Evolutionary conservation across 192 early-diverging fungal species (phyloP), one percentile per base, ranked within the genome.

Genomic region (Coemansia sp.): DNA sequence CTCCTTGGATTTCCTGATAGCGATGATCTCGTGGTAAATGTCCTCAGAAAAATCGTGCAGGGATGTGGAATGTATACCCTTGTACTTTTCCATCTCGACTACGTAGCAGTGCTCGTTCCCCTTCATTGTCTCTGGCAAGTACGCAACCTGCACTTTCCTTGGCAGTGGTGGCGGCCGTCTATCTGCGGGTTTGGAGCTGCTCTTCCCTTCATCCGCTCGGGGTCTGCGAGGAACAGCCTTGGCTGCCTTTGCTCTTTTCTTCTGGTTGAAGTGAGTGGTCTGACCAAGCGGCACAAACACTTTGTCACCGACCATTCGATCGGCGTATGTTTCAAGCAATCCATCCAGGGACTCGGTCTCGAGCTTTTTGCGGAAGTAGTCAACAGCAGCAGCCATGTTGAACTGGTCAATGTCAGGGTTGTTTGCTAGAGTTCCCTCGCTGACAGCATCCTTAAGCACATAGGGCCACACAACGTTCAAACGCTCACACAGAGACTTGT

Each of bases 391-490:
- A 3, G 14, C 7, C n/a, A 60, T 14, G 29, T 80, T 62, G 40
- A 74, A 70, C 11, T 41, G 33, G 8, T 60, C 55, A 25, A 70
- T 10, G 14, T 65, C 64, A 0, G 64, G 57, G 20, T 53, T 17
- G 38, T 80, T 64, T 0, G 11, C 29, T 34, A 80, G 40, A 15
- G 34, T 37, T 3, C 65, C 77, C 8, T 23, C 36, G 9, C 17
- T 37, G 2, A 80, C 33, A 0, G 77, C 77, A 40, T 80, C 77
- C 27, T 55, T 52, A 34, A 74, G 54, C 29, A 67, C 64, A 27
- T 59, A 64, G n/a, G 33, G 42, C 71, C 77, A 80, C 5, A 80
- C 29, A 0, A 14, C 20, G 9, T 22, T 19, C 25, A 80, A 20
- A 4, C 36, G 15, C 0, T 45, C 61, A 48, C 28, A 17, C 33